Base-by-base conservation (phyloP, 768 basidiomycete species). In the Tulasnella sp. region DNA sequence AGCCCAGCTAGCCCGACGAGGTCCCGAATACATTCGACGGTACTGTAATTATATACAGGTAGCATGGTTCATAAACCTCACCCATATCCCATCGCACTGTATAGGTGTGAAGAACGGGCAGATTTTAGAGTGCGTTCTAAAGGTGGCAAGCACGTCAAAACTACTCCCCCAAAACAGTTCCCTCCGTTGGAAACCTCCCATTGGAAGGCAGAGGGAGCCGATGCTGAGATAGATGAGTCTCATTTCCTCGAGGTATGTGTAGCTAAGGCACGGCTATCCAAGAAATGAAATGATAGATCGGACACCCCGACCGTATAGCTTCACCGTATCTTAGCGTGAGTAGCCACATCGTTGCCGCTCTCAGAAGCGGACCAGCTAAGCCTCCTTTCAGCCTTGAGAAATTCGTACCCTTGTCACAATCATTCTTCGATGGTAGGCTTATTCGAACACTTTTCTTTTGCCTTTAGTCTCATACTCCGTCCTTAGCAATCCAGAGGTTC, bases 1-100 rank as follows among this genome's bases (percentile, higher is more conserved):
- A 1, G 83, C 83, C 7, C 89, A 89, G 75, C 85, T 90, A 7
- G 83, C 83, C 5, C 84, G 86, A 3, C 88, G 86, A 73, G 89
- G 90, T 28, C 87, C 86, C 78, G 90, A 90, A 81, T 93, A 94
- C 80, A 86, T 86, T 41, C 85, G 85, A 28, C 87, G 91, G 92
- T 90, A 42, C 11, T 28, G 18, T 34, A 3, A 80, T 11, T 16
- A 46, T 20, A 46, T 46, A 46, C 46, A 20, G 1, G 46, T 18
- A 4, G 12, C 46, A 18, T 46, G 3, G 12, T 18, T 46, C 46
- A 18, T 46, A 14, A 46, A 18, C 12, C 46, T 46, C 18, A 46
- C 16, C 1, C 46, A 46, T 14, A 8, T 11, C 16, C 16, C 18
- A 20, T 46, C 46, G 3, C 18, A 46, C 16, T 46, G 16, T 46